Evolutionary conservation across 306 rosid species (phyloP), one percentile per base, ranked within the genome.

Genomic region (Vigna trinervia): DNA sequence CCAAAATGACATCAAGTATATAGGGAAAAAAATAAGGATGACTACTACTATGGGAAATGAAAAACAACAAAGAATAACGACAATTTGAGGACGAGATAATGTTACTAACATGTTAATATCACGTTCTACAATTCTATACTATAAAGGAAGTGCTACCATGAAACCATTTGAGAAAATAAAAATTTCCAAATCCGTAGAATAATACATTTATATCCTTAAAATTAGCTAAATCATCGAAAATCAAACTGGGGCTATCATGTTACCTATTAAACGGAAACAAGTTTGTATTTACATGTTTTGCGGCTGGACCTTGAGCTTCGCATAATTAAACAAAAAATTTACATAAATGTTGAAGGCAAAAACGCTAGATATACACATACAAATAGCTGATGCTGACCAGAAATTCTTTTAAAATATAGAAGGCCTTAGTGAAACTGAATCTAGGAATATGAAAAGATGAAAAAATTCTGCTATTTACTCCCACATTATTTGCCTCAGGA

Each of bases 211-310:
- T 39, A 34, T 60, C 39, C 7, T 8, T 54, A 83, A 69, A 28
- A 36, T 62, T 15, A 36, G 48, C 59, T 15, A 54, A 20, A 36
- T 48, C 3, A 12, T 57, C 4, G 32, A 81, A 36, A 17, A 65
- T 56, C 54, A 45, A 41, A 62, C 43, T 30, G 32, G 61, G 30
- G 13, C 20, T 69, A 23, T 15, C 3, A 68, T 51, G 75, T 63
- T 61, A 79, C 75, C 58, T 15, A 45, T 19, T 11, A 75, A 68
- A 34, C 34, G 13, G 61, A 19, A 26, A 36, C 30, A 46, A 12
- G 61, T 60, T 52, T 20, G 48, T 71, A 76, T 76, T 41, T 54
- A 66, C 82, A 76, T 32, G 53, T 28, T 30, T 41, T 20, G 28
- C 4, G 14, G 20, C 75, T 76, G 46, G 48, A n/a, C 72, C 41